Evolutionary conservation across 306 rosid genomes (phyloP).

Genomic region (Amphicarpaea edgeworthii): DNA sequence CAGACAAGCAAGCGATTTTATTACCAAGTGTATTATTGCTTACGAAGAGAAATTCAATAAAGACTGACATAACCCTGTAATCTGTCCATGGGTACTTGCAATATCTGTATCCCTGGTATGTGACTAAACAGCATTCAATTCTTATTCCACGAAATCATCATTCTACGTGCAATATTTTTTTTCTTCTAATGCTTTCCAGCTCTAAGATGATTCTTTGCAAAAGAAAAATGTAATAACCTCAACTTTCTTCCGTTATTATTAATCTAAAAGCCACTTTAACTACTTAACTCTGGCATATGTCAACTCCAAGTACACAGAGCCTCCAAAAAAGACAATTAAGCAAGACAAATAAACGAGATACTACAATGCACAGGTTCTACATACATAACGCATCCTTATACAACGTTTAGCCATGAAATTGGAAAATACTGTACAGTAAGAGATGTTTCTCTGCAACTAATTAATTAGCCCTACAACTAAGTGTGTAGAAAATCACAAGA

Average conservation of each 20-base stretch:
- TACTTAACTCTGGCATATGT: constrained; percentile 28
- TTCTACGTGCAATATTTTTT: neutral
- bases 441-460: constrained; percentile 51
- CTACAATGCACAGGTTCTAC: constrained; percentile 58
- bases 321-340: neutral
- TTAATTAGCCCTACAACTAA: constrained; percentile 48
- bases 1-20: too few species aligned
- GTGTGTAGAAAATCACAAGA: constrained; percentile 83
- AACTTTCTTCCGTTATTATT: constrained; percentile 7
- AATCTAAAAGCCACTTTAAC: constrained; percentile 30
- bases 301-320: constrained; percentile 43
- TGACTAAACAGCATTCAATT: neutral
- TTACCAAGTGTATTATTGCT: too few species aligned
- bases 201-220: neutral
- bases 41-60: too few species aligned
- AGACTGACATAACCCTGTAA: too few species aligned
- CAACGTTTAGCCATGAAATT: constrained; percentile 56
- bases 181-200: neutral
- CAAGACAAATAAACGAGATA: constrained; percentile 43
- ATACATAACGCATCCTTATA: constrained; percentile 51
- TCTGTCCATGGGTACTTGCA: too few species aligned
- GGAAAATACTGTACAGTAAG: constrained; percentile 79
- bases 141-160: neutral
- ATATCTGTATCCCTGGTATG: too few species aligned
- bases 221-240: neutral